Evolutionary conservation across 768 basidiomycete genomes (phyloP).

Genomic region (Leccinellum rugosiceps): DNA sequence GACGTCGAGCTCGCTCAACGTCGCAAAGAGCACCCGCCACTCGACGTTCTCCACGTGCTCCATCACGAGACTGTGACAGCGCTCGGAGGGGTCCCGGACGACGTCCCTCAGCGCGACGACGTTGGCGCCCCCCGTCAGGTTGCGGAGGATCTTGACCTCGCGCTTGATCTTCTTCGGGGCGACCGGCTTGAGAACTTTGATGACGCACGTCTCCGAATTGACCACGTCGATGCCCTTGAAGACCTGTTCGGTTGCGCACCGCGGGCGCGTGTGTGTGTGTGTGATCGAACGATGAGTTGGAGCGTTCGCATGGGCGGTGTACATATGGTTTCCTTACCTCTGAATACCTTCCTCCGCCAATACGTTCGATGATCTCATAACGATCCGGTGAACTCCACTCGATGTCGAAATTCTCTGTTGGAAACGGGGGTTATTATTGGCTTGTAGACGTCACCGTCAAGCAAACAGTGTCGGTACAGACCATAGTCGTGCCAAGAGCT

Average conservation of each 20-base stretch:
- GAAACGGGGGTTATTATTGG: not conserved
- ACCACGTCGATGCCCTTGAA: constrained; percentile 60
- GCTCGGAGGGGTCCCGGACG: constrained; percentile 59
- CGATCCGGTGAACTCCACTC: constrained; percentile 67
- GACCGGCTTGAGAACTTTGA: constrained; percentile 75
- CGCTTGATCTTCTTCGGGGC: constrained; percentile 65
- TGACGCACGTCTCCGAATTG: constrained; percentile 51
- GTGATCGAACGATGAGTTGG: not conserved
- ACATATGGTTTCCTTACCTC: constrained; percentile 37
- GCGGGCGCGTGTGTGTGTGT: not conserved
- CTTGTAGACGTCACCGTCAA: not conserved
- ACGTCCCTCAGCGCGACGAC: constrained; percentile 64
- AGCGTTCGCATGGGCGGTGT: not conserved
- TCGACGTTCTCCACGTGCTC: constrained; percentile 69
- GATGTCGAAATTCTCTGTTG: constrained; percentile 51
- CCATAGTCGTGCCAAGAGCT: constrained; percentile 64
- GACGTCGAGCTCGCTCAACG: constrained; percentile 61
- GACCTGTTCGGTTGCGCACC: constrained; percentile 33
- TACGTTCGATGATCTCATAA: constrained; percentile 61
- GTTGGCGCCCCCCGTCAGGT: constrained; percentile 69
- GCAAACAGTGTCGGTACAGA: constrained; percentile 23
- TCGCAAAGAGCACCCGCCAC: constrained; percentile 57
- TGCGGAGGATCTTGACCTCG: constrained; percentile 71
- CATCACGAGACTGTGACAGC: constrained; percentile 63
- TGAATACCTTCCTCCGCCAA: constrained; percentile 66